These are phyloP conservation scores for Tubosaeta sp. DNA, from an alignment of 768 basidiomycete genomes.

Conservation along the genomic window DNA sequence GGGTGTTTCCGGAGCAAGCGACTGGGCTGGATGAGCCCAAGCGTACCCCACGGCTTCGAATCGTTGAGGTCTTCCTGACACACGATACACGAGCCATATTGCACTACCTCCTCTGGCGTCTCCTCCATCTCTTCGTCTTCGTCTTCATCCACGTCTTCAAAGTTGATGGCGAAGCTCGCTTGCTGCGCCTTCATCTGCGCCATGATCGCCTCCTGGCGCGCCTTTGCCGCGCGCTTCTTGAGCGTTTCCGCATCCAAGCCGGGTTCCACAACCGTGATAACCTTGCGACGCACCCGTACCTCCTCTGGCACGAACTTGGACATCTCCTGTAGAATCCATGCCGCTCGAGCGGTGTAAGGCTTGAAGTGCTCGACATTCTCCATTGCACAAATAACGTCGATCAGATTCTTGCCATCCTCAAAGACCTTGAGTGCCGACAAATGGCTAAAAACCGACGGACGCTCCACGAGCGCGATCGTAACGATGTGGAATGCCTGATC, in stretches of 20 bases:
- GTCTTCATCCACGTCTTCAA: constrained; percentile 72
- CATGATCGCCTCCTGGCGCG: constrained; percentile 92
- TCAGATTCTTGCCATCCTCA: constrained; percentile 54
- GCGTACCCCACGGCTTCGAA: constrained; percentile 71
- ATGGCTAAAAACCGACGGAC: constrained; percentile 55
- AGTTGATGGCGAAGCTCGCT: constrained; percentile 75
- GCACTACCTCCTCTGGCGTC: constrained; percentile 44
- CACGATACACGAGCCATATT: constrained; percentile 93
- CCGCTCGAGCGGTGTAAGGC: constrained; percentile 62
- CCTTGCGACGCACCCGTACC: constrained; percentile 46
- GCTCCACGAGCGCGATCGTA: constrained; percentile 80
- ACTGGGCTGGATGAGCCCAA: constrained; percentile 87
- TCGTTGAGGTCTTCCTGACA: constrained; percentile 91
- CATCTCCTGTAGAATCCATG: constrained; percentile 71
- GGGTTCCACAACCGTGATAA: constrained; percentile 33
- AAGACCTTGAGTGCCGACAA: constrained; percentile 53
- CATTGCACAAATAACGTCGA: constrained; percentile 70
- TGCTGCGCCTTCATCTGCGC: constrained; percentile 93
- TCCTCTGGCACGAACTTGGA: constrained; percentile 52
- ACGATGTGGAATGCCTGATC: constrained; percentile 85
- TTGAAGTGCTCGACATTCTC: constrained; percentile 78
- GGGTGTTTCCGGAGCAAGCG: constrained; percentile 76
- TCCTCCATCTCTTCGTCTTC: constrained; percentile 48
- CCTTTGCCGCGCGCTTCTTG: constrained; percentile 83
- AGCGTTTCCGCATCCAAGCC: constrained; percentile 56